Evolutionary conservation across 805 yeast species (phyloP).

Genomic region (Dipodascus albidus): DNA sequence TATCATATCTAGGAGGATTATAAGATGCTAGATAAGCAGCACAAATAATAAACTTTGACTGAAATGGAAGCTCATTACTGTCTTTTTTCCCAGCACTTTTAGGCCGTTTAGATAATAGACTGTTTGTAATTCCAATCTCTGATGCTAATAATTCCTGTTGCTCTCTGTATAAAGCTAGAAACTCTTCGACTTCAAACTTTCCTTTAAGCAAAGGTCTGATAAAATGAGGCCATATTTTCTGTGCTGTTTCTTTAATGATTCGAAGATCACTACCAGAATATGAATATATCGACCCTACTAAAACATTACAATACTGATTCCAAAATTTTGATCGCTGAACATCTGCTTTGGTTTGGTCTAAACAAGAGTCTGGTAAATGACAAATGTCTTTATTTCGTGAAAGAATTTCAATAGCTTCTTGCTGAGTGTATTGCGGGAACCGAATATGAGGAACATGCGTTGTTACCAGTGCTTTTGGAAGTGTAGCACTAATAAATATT

Average conservation of each 20-base stretch:
- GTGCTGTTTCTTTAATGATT: slow-evolving; percentile 17
- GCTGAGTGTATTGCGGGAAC: slow-evolving; percentile 32
- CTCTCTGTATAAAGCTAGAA: slow-evolving; percentile 17
- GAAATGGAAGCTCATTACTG: slow-evolving; percentile 38
- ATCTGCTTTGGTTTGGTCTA: slow-evolving; percentile 5
- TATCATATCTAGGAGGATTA: slow-evolving; percentile 57
- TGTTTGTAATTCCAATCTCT: slow-evolving; percentile 13
- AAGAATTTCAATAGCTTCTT: slow-evolving; percentile 29
- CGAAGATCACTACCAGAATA: slow-evolving; percentile 35
- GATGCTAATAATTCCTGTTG: slow-evolving; percentile 18
- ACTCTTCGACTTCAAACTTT: slow-evolving; percentile 6
- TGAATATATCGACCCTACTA: slow-evolving; percentile 33
- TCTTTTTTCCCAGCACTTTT: slow-evolving; percentile 12
- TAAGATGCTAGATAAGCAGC: slow-evolving; percentile 80
- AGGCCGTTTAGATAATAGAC: slow-evolving; percentile 10
- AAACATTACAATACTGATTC: slow-evolving; percentile 31
- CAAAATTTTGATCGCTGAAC: slow-evolving; percentile 25
- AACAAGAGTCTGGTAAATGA: neutral
- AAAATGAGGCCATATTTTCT: slow-evolving; percentile 24
- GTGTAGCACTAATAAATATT: slow-evolving; percentile 31
- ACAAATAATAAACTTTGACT: slow-evolving; percentile 60
- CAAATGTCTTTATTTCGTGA: slow-evolving; percentile 20
- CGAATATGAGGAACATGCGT: slow-evolving; percentile 33
- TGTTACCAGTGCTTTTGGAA: slow-evolving; percentile 31
- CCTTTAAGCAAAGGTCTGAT: slow-evolving; percentile 16